Conservation (phyloP, 768 basidiomycete genomes). For the Termitomyces sp. region DNA sequence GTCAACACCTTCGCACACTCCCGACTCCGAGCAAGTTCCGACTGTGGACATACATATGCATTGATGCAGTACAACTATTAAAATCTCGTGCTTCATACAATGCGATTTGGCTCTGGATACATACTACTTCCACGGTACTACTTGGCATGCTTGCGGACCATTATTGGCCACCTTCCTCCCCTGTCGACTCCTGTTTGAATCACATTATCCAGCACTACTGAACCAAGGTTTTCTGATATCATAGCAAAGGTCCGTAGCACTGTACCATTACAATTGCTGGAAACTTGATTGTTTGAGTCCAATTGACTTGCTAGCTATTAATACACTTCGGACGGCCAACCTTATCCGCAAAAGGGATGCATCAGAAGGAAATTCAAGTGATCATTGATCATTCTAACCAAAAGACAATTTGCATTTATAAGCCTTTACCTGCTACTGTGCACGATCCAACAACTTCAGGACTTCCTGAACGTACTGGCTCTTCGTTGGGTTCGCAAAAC, state of each 20-base stretch:
- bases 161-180: not conserved
- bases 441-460: not conserved
- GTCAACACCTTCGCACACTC: constrained; percentile 12
- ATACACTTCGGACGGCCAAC: not conserved
- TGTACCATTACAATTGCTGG: not conserved
- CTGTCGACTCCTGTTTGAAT: not conserved
- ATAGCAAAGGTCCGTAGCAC: too few relatives aligned
- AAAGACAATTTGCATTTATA: not conserved
- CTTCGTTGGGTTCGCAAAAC: not conserved
- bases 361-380: not conserved
- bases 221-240: too few relatives aligned
- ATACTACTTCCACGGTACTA: too few relatives aligned
- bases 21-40: not conserved
- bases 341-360: not conserved
- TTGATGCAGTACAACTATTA: too few relatives aligned
- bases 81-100: not conserved
- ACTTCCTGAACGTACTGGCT: not conserved
- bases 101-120: not conserved
- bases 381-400: not conserved
- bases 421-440: not conserved
- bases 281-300: not conserved
- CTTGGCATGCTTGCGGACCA: not conserved
- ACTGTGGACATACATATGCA: too few relatives aligned
- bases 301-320: not conserved
- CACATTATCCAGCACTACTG: not conserved